Evolutionary conservation across 257 asterid species (phyloP).

Genomic region (Fraxinus pennsylvanica): DNA sequence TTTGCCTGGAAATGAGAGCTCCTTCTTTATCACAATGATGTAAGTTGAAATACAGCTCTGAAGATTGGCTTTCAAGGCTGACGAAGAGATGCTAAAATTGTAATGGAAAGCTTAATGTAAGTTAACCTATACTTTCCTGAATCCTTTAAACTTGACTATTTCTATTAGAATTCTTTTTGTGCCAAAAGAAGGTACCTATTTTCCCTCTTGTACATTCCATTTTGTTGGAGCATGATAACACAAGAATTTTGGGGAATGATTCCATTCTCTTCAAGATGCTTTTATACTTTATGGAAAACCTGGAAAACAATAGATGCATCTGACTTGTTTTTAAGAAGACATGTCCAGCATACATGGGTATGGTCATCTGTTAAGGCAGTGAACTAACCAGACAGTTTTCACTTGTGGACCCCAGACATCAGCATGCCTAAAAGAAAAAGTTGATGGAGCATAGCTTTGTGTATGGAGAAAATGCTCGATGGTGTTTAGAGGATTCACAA

Average conservation of each 20-base stretch:
- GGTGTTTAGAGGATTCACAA: not conserved
- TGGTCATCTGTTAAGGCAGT: not conserved
- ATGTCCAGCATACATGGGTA: not conserved
- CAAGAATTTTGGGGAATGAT: not conserved
- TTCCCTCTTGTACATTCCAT: not conserved
- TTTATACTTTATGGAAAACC: not conserved
- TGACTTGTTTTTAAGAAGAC: not conserved
- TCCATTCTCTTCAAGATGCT: not conserved
- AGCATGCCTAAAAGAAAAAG: not conserved
- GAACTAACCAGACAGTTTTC: not conserved
- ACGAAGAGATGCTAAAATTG: slow-evolving; percentile 4
- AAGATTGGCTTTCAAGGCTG: not conserved
- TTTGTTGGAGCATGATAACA: not conserved
- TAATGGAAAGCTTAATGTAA: slow-evolving; percentile 1
- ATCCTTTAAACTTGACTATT: not conserved
- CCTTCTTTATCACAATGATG: not conserved
- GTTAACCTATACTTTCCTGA: slow-evolving; percentile 10
- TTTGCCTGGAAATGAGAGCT: slow-evolving; percentile 9
- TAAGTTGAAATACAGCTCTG: not conserved
- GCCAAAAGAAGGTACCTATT: not conserved
- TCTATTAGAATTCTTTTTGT: slow-evolving; percentile 5
- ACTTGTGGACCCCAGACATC: not conserved
- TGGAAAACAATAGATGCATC: not conserved
- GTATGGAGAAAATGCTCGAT: not conserved
- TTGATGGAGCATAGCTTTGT: not conserved